Percentiles rank a stretch among this genome's conserved stretches.
These are phyloP conservation scores for Taxillus chinensis DNA, from an alignment of 164 flowering plant species.

Conservation along the genomic window DNA sequence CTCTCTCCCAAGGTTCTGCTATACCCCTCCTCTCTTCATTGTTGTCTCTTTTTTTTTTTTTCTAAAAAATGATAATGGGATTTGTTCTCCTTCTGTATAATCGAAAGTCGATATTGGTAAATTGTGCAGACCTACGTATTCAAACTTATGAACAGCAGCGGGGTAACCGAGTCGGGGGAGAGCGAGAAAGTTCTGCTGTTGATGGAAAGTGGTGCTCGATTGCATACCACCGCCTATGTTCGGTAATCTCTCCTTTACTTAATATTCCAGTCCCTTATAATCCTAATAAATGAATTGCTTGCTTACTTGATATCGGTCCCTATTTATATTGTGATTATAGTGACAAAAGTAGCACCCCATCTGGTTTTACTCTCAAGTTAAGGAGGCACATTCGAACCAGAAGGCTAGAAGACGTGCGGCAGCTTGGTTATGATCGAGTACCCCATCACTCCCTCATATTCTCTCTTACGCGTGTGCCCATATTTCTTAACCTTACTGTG, in stretches of 20 bases:
- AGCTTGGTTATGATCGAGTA: constrained; percentile 98
- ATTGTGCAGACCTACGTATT: constrained; percentile 71
- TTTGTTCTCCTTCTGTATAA: no score
- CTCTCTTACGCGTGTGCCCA: background rate
- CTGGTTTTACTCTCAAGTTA: constrained; percentile 88
- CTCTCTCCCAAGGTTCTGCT: constrained; percentile 73
- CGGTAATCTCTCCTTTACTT: constrained; percentile 26
- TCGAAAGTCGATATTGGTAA: no score
- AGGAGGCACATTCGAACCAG: constrained; percentile 93
- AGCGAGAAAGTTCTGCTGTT: constrained; percentile 86
- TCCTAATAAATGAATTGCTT: no score
- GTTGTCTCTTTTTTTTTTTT: no score
- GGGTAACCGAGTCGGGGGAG: constrained; percentile 91
- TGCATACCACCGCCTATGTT: constrained; percentile 85
- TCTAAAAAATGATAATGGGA: no score
- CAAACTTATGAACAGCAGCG: constrained; percentile 95
- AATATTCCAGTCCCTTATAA: background rate
- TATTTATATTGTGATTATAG: constrained; percentile 20
- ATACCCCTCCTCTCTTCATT: background rate
- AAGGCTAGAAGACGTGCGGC: constrained; percentile 94
- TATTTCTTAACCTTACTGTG: background rate
- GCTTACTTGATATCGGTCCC: no score
- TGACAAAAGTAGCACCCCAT: constrained; percentile 92
- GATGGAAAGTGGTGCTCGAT: constrained; percentile 93
- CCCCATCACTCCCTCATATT: constrained; percentile 1